These are phyloP conservation scores for Emergomyces orientalis DNA, from an alignment of 2,329 filamentous ascomycete species.

Conservation along the genomic window DNA sequence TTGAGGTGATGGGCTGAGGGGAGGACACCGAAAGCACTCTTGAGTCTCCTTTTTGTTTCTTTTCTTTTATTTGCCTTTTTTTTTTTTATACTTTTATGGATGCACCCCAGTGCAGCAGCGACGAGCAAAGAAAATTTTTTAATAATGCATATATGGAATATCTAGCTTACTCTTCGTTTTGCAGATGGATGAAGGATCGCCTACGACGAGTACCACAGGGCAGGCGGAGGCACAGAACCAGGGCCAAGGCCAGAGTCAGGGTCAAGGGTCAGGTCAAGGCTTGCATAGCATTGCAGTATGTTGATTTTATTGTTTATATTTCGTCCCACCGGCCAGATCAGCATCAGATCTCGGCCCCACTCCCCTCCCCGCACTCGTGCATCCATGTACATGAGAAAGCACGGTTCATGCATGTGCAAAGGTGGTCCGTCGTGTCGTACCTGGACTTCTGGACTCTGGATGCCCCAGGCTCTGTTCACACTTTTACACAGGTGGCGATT, in stretches of 20 bases:
- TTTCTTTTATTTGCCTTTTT: neutral
- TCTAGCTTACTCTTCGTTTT: neutral
- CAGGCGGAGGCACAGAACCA: neutral
- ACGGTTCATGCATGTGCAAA: neutral
- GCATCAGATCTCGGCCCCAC: neutral
- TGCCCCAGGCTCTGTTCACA: neutral
- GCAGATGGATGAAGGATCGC: neutral
- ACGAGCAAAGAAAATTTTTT: neutral
- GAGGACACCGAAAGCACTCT: too few relatives aligned
- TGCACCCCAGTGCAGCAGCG: neutral
- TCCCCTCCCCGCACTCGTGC: neutral
- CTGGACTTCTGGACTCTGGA: neutral
- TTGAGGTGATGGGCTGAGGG: neutral
- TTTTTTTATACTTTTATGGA: neutral
- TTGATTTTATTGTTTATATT: neutral
- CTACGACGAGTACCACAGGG: neutral
- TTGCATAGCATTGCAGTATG: slow-evolving; percentile 1
- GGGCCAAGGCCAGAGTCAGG: neutral
- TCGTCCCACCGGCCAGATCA: neutral
- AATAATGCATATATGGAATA: neutral
- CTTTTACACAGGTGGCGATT: neutral
- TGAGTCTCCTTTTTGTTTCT: neutral
- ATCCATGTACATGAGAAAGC: neutral
- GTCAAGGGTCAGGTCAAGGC: neutral
- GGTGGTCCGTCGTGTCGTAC: neutral